phyloP scores from a whole-genome alignment of 768 basidiomycete species.

The Boletus barrowsii region DNA sequence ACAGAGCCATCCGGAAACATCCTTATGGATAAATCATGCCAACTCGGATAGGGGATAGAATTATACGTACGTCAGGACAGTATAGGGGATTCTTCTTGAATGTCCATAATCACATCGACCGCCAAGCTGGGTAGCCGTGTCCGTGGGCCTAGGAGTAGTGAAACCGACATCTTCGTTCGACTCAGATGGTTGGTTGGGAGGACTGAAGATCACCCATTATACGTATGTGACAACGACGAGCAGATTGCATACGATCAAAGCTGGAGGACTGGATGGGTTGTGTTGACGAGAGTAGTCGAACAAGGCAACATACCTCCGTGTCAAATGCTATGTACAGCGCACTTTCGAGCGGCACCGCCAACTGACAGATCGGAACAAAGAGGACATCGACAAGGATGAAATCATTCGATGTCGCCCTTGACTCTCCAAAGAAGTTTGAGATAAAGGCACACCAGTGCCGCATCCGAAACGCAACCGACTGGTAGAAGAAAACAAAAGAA shows the following conservation, averaged over 20 bases:
- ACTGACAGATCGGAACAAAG: background rate
- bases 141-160: background rate
- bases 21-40: too few relatives aligned
- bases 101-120: background rate
- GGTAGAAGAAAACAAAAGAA: too few relatives aligned
- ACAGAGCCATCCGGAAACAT: too few relatives aligned
- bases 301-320: too few relatives aligned
- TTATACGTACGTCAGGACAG: too few relatives aligned
- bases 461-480: conserved; percentile 8
- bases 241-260: background rate
- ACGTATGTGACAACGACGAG: background rate
- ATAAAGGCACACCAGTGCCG: background rate
- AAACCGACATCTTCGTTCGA: background rate
- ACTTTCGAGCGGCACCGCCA: background rate
- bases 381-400: conserved; percentile 1
- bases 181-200: background rate
- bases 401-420: conserved; percentile 14
- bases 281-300: background rate
- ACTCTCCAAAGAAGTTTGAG: conserved; percentile 18
- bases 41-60: too few relatives aligned
- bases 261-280: background rate
- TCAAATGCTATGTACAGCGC: too few relatives aligned
- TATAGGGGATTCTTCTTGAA: too few relatives aligned
- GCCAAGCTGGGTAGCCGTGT: background rate
- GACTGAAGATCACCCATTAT: background rate